Percentiles rank a stretch among this genome's conserved stretches.
Evolutionary conservation across 345 rosid species (phyloP).

Genomic region (Isatis tinctoria): DNA sequence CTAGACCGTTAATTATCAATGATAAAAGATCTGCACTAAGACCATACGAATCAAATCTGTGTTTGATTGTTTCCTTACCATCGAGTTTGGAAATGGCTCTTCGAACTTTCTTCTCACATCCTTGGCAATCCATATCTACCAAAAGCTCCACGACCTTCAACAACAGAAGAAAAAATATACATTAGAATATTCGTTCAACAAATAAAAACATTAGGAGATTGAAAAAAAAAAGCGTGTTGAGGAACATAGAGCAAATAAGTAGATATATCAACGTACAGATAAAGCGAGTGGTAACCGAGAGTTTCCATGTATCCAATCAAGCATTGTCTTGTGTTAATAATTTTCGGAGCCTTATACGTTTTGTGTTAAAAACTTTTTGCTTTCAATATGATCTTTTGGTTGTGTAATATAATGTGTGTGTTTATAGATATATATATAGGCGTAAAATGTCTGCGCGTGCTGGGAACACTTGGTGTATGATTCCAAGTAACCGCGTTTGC

Average conservation of each 20-base stretch:
- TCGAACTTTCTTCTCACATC: slow-evolving; percentile 71
- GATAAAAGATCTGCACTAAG: background rate
- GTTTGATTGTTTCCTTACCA: slow-evolving; percentile 36
- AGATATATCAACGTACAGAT: slow-evolving; percentile 48
- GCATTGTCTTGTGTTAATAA: slow-evolving; percentile 27
- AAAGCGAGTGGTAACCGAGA: slow-evolving; percentile 44
- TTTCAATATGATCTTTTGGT: background rate
- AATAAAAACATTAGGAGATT: background rate
- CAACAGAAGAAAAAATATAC: background rate
- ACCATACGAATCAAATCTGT: background rate
- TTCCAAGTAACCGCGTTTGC: slow-evolving; percentile 38
- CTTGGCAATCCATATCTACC: slow-evolving; percentile 92
- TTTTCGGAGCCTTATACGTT: background rate
- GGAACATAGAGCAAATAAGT: background rate
- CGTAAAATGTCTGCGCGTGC: slow-evolving; percentile 25
- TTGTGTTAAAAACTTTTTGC: background rate
- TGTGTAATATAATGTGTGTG: slow-evolving; percentile 9
- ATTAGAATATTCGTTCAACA: no score
- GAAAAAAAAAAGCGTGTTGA: background rate
- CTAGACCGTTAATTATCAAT: background rate
- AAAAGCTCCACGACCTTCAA: slow-evolving; percentile 65
- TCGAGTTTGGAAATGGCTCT: slow-evolving; percentile 67
- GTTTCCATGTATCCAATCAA: slow-evolving; percentile 52
- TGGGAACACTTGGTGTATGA: slow-evolving; percentile 23
- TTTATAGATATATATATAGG: background rate